These are phyloP conservation scores for Trametes maxima DNA, from an alignment of 768 basidiomycete genomes.

Conservation along the genomic window DNA sequence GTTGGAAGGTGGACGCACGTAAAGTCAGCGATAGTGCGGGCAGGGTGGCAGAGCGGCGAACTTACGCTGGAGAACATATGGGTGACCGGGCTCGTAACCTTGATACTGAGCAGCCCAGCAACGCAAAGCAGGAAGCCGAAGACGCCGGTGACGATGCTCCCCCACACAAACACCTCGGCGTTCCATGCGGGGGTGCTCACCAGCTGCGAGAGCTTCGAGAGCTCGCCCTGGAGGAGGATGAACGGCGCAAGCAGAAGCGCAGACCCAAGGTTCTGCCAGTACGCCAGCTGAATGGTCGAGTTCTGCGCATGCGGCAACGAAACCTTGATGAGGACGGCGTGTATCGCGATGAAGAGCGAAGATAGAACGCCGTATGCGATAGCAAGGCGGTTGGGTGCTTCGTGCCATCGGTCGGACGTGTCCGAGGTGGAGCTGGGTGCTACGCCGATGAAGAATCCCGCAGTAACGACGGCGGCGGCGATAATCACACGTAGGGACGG, in stretches of 20 bases:
- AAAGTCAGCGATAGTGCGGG: neutral
- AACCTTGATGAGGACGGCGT: constrained; percentile 74
- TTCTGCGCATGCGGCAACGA: constrained; percentile 70
- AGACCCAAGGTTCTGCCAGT: constrained; percentile 77
- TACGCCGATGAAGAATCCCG: constrained; percentile 79
- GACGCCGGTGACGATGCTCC: constrained; percentile 68
- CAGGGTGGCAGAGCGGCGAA: constrained; percentile 20
- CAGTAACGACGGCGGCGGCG: constrained; percentile 65
- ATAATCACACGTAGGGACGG: constrained; percentile 58
- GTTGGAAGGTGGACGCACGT: neutral
- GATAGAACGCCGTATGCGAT: constrained; percentile 72
- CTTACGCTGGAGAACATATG: constrained; percentile 84
- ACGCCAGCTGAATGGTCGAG: constrained; percentile 72
- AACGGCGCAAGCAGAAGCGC: constrained; percentile 66
- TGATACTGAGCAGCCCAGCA: constrained; percentile 79
- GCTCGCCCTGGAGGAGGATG: constrained; percentile 60
- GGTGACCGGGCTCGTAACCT: constrained; percentile 79
- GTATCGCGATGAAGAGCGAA: constrained; percentile 74
- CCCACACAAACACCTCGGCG: constrained; percentile 59
- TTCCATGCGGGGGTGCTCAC: constrained; percentile 48
- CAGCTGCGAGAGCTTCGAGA: constrained; percentile 42
- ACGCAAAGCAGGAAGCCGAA: constrained; percentile 83
- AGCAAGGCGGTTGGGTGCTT: constrained; percentile 53
- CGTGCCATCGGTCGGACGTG: constrained; percentile 31
- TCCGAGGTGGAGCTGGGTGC: constrained; percentile 46